phyloP scores from a whole-genome alignment of 208 protist species.

The Borovskyia barvae region DNA sequence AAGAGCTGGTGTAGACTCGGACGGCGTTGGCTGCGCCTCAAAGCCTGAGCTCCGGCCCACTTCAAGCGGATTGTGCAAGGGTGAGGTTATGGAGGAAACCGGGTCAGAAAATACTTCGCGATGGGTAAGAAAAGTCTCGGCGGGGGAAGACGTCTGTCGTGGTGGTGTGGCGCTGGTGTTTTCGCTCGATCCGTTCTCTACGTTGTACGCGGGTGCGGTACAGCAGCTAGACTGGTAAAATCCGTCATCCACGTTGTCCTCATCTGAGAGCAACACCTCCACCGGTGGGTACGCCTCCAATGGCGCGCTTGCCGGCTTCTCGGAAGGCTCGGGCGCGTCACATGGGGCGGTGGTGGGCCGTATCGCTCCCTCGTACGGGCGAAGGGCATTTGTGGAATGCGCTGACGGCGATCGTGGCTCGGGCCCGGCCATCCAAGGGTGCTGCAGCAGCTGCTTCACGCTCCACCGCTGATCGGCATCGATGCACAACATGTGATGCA shows the following conservation, averaged over 20 bases:
- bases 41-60: too few species aligned
- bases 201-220: constrained; percentile 3
- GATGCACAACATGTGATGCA: constrained; percentile 72
- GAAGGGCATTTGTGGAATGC: background rate
- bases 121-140: background rate
- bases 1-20: background rate
- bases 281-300: constrained; percentile 16
- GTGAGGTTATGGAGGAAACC: background rate
- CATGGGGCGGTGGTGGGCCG: background rate
- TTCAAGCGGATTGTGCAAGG: too few species aligned
- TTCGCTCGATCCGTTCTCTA: background rate
- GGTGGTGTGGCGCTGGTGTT: background rate
- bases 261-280: constrained; percentile 21
- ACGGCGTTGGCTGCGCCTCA: too few species aligned
- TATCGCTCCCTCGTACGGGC: background rate
- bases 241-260: constrained; percentile 28
- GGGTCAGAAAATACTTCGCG: background rate
- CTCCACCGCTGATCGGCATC: constrained; percentile 72
- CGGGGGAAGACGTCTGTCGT: background rate
- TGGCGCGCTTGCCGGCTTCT: constrained; percentile 4
- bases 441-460: constrained; percentile 70
- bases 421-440: constrained; percentile 57
- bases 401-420: constrained; percentile 9
- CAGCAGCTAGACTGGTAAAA: constrained; percentile 18
- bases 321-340: background rate